These are phyloP conservation scores for Pythium guiyangense DNA, from an alignment of 352 stramenopile species.

Conservation along the genomic window DNA sequence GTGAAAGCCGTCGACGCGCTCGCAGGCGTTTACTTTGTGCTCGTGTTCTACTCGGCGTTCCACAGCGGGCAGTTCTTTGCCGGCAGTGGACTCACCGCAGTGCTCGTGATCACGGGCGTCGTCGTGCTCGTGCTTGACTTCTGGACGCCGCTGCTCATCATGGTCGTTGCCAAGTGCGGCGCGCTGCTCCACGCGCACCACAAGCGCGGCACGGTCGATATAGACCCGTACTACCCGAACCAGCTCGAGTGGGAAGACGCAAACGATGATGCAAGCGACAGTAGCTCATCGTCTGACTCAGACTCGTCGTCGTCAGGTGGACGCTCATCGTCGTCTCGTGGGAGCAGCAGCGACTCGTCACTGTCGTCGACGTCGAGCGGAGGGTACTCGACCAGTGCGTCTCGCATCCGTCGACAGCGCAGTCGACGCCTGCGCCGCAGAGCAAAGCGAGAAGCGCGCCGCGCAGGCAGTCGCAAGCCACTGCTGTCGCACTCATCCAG, in stretches of 20 bases:
- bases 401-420: conserved; percentile 4
- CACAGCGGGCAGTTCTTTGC: conserved; percentile 55
- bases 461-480: conserved; percentile 2
- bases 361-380: conserved; percentile 12
- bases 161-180: conserved; percentile 61
- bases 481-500: conserved; percentile 1
- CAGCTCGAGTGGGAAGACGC: conserved; percentile 67
- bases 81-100: conserved; percentile 24
- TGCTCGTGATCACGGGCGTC: conserved; percentile 39
- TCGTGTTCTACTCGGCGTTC: conserved; percentile 66
- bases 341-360: conserved; percentile 6
- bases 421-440: background rate
- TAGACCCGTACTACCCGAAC: conserved; percentile 61
- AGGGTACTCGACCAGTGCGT: conserved; percentile 14
- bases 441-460: background rate
- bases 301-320: conserved; percentile 10
- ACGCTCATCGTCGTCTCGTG: conserved; percentile 9
- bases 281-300: conserved; percentile 1
- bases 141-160: conserved; percentile 59
- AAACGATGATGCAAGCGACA: conserved; percentile 16
- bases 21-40: conserved; percentile 53
- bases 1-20: conserved; percentile 56
- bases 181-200: conserved; percentile 47
- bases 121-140: conserved; percentile 56
- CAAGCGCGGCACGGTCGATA: conserved; percentile 43